phyloP scores from a whole-genome alignment of 2,329 filamentous ascomycete genomes.

The Stagonosporopsis cucurbitacearum region DNA sequence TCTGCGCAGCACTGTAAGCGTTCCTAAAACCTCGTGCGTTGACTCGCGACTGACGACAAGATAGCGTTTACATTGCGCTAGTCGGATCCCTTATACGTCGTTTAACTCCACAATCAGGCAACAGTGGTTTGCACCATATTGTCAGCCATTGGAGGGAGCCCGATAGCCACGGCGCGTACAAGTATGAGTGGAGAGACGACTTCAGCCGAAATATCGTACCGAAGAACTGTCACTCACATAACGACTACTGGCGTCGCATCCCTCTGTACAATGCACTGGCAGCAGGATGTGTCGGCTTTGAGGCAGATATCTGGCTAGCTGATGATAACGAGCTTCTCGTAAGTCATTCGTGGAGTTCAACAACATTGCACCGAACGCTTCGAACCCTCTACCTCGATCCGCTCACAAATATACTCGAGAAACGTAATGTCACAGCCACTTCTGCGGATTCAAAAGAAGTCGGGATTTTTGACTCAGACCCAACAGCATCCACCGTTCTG shows the following conservation, averaged over 20 bases:
- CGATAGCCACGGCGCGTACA: constrained; percentile 22
- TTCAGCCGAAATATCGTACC: constrained; percentile 49
- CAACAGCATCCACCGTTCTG: constrained; percentile 59
- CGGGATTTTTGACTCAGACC: constrained; percentile 60
- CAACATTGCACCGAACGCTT: constrained; percentile 30
- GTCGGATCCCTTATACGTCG: constrained; percentile 29
- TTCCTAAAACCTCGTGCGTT: neutral
- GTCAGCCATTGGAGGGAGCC: constrained; percentile 38
- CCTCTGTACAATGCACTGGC: constrained; percentile 50
- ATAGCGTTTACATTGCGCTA: constrained; percentile 35
- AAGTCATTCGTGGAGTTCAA: constrained; percentile 33
- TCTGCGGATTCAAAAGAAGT: constrained; percentile 29
- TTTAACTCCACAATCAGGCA: constrained; percentile 25
- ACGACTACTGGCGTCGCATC: constrained; percentile 52
- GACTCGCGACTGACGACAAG: neutral
- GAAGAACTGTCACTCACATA: constrained; percentile 51
- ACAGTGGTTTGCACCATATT: constrained; percentile 36
- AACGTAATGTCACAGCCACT: constrained; percentile 32
- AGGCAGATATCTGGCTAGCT: constrained; percentile 43
- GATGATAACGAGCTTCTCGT: constrained; percentile 38
- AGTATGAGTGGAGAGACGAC: constrained; percentile 45
- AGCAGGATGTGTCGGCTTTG: constrained; percentile 46
- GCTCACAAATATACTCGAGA: constrained; percentile 53
- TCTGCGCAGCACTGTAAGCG: constrained; percentile 30
- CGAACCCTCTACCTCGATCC: constrained; percentile 37